Base-by-base conservation (phyloP, 768 basidiomycete species). In the Coprinopsis marcescibilis region DNA sequence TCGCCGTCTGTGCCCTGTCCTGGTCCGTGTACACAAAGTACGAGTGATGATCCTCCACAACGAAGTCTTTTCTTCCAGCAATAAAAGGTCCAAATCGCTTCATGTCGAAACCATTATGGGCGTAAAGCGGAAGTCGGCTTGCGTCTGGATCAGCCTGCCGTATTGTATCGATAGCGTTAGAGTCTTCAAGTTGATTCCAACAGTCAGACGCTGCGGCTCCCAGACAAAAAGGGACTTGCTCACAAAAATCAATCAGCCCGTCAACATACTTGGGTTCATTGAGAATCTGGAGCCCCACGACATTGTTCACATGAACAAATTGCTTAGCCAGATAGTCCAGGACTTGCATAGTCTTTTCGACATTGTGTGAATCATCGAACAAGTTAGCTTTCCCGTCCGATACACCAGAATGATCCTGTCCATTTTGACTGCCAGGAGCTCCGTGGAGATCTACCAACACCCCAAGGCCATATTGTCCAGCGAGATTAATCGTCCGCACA, bases 391-490 rank as follows among this genome's bases (percentile, higher is more conserved):
- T 52, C 21, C 76, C 56, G 43, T 78, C 73, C 15, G 81, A 83
- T 2, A 80, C 72, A 0, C 85, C 85, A 43, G 80, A 80, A 55
- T 88, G 85, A 14, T 78, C 68, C 56, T 85, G 81, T 33, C 72
- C 72, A 57, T 87, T 89, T 60, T 88, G 86, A 57, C 83, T 86
- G 17, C 85, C 86, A 7, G 77, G 74, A n/a, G 81, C 84, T 13
- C 81, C 78, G 56, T 88, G 85, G 20, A 88, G 62, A 62, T 88
- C 85, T 68, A 67, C 56, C 44, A 69, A 76, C 33, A 93, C 85
- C 1, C 89, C 88, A 13, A 93, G 66, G 6, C 80, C 80, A 55
- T 65, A 60, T 13, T 57, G 55, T 11, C 68, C 75, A 14, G 90
- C 89, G 38, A 68, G 71, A 44, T 76, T 72, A 41, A 91, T 78